phyloP scores from a whole-genome alignment of 768 basidiomycete species.

The Leccinum barrowsii region DNA sequence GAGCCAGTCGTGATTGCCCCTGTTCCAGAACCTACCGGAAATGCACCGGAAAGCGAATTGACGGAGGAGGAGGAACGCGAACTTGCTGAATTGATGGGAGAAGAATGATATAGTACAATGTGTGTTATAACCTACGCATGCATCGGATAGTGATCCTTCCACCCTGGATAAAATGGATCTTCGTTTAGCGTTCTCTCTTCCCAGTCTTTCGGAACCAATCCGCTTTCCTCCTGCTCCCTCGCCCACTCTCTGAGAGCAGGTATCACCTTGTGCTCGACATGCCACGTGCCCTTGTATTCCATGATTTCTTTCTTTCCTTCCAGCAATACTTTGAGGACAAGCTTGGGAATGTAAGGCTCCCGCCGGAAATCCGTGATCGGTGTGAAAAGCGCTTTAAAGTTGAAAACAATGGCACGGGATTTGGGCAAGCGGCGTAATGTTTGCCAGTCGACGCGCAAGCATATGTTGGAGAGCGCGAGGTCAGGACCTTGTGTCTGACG shows the following conservation, averaged over 20 bases:
- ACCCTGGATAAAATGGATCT: slow-evolving; percentile 49
- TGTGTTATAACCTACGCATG: slow-evolving; percentile 1
- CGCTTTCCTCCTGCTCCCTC: slow-evolving; percentile 45
- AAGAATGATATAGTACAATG: slow-evolving; percentile 15
- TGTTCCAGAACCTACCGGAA: slow-evolving; percentile 27
- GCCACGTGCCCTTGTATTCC: slow-evolving; percentile 42
- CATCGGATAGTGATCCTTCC: slow-evolving; percentile 30
- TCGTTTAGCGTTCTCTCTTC: slow-evolving; percentile 47
- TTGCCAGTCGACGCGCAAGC: slow-evolving; percentile 54
- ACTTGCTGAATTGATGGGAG: slow-evolving; percentile 72
- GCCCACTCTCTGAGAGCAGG: slow-evolving; percentile 46
- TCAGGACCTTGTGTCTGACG: slow-evolving; percentile 35
- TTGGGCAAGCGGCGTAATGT: slow-evolving; percentile 47
- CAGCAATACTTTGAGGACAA: slow-evolving; percentile 41
- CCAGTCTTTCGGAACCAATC: slow-evolving; percentile 47
- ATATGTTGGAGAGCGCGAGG: slow-evolving; percentile 38
- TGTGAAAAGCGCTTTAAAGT: slow-evolving; percentile 53
- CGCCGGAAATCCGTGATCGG: slow-evolving; percentile 40
- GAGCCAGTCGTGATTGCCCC: slow-evolving; percentile 21
- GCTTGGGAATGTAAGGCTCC: slow-evolving; percentile 47
- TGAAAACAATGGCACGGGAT: slow-evolving; percentile 49
- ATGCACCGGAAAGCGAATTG: slow-evolving; percentile 38
- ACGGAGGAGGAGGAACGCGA: slow-evolving; percentile 91
- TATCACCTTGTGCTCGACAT: slow-evolving; percentile 41
- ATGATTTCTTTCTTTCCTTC: slow-evolving; percentile 39